phyloP scores from a whole-genome alignment of 768 basidiomycete species.

The Cystofilobasidium capitatum region DNA sequence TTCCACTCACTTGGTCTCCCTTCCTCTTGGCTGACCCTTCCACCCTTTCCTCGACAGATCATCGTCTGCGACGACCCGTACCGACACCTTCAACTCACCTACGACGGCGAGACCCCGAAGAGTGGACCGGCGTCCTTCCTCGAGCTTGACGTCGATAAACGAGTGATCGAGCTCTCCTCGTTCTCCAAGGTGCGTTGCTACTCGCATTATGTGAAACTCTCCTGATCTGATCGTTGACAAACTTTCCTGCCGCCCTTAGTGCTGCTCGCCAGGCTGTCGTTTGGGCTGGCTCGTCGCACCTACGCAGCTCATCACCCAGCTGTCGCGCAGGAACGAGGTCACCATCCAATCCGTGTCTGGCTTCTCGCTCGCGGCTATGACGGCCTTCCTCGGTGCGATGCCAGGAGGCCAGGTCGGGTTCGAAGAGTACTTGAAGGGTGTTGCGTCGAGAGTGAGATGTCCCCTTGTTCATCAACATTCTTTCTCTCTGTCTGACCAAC shows the following conservation, averaged over 20 bases:
- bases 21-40: neutral
- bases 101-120: neutral
- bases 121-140: neutral
- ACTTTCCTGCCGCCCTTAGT: no score
- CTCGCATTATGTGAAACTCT: no score
- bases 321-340: neutral
- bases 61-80: conserved; percentile 13
- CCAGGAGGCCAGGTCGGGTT: conserved; percentile 1
- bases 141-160: conserved; percentile 4
- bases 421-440: neutral
- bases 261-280: conserved; percentile 6
- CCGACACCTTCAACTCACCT: neutral
- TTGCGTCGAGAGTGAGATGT: neutral
- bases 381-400: conserved; percentile 8
- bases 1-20: neutral
- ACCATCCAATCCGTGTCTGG: neutral
- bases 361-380: conserved; percentile 15
- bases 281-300: conserved; percentile 11
- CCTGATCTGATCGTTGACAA: no score
- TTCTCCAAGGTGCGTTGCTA: conserved; percentile 11
- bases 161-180: conserved; percentile 6
- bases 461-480: neutral
- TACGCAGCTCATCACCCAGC: neutral
- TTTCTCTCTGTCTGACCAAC: neutral
- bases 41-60: no score